Evolutionary conservation across 2,329 filamentous ascomycete genomes (phyloP).

Genomic region (Epichloe sylvatica): DNA sequence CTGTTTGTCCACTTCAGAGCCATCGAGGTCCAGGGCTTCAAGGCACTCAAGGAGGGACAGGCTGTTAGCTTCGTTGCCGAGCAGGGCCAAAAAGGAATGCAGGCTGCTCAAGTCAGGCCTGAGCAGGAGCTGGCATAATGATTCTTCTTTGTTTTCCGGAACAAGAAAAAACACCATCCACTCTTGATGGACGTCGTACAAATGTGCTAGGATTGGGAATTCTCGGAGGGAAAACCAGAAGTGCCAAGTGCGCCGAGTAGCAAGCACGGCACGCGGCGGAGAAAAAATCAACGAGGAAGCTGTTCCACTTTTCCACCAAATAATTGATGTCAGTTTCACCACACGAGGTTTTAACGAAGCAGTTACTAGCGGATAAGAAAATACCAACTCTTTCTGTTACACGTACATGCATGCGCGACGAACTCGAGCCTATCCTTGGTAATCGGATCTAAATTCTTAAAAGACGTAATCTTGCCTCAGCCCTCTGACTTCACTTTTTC

Average conservation of each 20-base stretch:
- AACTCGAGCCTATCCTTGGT: neutral
- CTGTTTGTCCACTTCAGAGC: slow-evolving; percentile 10
- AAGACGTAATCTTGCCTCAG: neutral
- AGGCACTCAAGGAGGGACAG: slow-evolving; percentile 10
- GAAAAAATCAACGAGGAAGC: neutral
- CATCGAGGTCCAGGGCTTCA: slow-evolving; percentile 9
- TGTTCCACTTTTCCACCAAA: slow-evolving; percentile 3
- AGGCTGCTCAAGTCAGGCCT: slow-evolving; percentile 14
- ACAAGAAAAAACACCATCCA: neutral
- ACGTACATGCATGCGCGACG: neutral
- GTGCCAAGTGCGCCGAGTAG: neutral
- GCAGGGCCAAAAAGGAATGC: slow-evolving; percentile 9
- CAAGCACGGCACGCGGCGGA: neutral
- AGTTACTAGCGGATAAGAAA: slow-evolving; percentile 2
- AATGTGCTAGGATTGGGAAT: neutral
- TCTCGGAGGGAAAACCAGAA: neutral
- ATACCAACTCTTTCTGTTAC: slow-evolving; percentile 3
- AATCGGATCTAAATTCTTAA: too few species aligned
- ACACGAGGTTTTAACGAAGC: slow-evolving; percentile 1
- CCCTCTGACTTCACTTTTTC: too few species aligned
- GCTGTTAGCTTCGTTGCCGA: slow-evolving; percentile 5
- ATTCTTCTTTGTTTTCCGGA: neutral
- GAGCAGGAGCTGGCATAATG: slow-evolving; percentile 1
- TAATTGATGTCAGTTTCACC: slow-evolving; percentile 3
- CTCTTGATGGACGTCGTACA: neutral